phyloP scores from a whole-genome alignment of 768 basidiomycete genomes.

The Dictyophora rubrovolvata region DNA sequence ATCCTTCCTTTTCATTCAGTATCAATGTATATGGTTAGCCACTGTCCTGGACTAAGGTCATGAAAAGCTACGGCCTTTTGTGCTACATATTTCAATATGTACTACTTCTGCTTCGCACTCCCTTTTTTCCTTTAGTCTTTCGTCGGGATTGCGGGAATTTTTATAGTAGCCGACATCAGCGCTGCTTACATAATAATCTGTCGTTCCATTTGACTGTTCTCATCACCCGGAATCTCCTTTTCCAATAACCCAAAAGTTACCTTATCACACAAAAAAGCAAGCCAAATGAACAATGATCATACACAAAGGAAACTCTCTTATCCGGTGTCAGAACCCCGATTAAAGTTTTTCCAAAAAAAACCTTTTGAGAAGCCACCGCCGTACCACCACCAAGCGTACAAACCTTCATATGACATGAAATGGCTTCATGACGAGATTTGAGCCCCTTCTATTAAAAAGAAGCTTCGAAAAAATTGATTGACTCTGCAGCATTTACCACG shows the following conservation, averaged over 20 bases:
- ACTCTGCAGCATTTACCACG: not conserved
- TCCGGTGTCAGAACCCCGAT: not conserved
- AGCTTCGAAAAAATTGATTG: not conserved
- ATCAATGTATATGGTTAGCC: no score
- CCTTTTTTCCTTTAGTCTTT: not conserved
- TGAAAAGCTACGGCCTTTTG: no score
- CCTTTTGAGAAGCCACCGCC: not conserved
- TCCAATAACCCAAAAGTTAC: not conserved
- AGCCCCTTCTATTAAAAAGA: not conserved
- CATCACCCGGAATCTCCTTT: not conserved
- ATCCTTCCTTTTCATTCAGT: no score
- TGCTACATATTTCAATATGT: no score
- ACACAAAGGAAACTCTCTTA: not conserved
- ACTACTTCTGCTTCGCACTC: not conserved
- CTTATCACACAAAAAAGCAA: not conserved
- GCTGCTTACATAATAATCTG: not conserved
- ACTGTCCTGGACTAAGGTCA: no score
- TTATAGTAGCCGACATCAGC: not conserved
- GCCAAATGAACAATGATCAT: not conserved
- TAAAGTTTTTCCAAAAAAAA: not conserved
- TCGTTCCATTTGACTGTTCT: not conserved
- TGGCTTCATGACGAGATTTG: not conserved
- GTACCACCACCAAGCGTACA: not conserved
- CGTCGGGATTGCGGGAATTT: no score
- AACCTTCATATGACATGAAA: not conserved